Base-by-base conservation (phyloP, 2,329 filamentous ascomycete genomes). In the Claviceps sp. region DNA sequence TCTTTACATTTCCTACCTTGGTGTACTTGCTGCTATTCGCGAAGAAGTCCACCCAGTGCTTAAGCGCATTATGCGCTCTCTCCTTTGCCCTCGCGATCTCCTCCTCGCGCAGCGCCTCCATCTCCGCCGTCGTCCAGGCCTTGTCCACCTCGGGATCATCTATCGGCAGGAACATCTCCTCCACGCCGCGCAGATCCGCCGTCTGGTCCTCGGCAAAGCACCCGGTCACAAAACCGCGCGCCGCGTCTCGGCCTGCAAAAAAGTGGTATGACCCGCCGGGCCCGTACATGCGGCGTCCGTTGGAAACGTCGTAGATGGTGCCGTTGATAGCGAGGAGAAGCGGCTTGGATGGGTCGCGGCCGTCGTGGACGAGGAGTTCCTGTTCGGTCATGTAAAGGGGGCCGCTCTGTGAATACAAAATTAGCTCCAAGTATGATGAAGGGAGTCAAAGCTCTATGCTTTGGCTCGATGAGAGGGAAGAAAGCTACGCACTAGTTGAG, bases 271-370 rank as follows among this genome's bases (percentile, higher is more conserved):
- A 82, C 4, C 90, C 93, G 30, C 89, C 89, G 0, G 90, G 84
- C 0, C 87, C 87, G 72, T 93, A 93, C 69, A 85, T 73, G 66
- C 77, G 68, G 59, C 79, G 74, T 51, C 82, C 82, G 34, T 76
- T 70, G n/a, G 80, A 79, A 42, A 94, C 88, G 68, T 94, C 88
- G 75, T 85, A 93, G 69, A 94, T 87, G 53, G 81, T 87, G 62
- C 86, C 84, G 72, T 93, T 91, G 62, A 98, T 82, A 56, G 89
- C 89, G 52, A 98, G 78, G 72, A 95, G 95, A 65, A 97, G 81
- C 6, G 93, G 93, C 54, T 85, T 81, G 7, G 70, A 66, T 10
- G 82, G 73, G 68, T 95, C 82, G 53, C 72, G 77, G 70, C 93
- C 94, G 70, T 95, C 84, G 75, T 86, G 94, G 49, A 72, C 66